phyloP scores from a whole-genome alignment of 305 asterid genomes.

The Fraxinus xanthoxyloides region DNA sequence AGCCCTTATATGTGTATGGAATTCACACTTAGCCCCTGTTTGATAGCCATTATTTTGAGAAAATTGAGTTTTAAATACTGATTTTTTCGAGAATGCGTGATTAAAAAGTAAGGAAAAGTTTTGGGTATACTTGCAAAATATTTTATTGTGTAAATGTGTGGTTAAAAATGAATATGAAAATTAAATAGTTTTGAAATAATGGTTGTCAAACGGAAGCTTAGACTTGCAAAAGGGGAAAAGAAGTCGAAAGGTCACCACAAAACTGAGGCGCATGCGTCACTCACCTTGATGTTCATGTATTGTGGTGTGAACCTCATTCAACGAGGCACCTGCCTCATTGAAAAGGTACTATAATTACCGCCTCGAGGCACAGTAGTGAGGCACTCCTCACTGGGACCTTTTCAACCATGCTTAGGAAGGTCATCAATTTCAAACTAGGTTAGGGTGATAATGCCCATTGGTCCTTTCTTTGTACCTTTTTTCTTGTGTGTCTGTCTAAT shows the following conservation, averaged over 20 bases:
- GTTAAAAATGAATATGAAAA: too few species aligned
- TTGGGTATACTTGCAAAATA: too few species aligned
- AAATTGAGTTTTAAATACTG: too few species aligned
- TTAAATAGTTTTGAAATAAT: too few species aligned
- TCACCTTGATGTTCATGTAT: neutral
- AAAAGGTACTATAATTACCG: neutral
- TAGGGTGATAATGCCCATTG: neutral
- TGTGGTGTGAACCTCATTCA: neutral
- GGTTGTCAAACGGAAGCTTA: neutral
- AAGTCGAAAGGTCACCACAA: neutral
- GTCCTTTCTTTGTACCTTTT: neutral
- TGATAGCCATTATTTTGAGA: too few species aligned
- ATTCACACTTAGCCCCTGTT: too few species aligned
- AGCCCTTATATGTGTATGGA: too few species aligned
- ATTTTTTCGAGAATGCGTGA: too few species aligned
- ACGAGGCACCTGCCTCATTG: neutral
- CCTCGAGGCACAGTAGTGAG: neutral
- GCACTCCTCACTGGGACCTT: neutral
- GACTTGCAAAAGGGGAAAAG: neutral
- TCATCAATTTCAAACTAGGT: neutral
- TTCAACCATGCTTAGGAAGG: neutral
- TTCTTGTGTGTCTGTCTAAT: neutral
- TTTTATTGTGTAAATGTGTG: too few species aligned
- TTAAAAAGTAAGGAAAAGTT: too few species aligned
- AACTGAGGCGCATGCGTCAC: neutral